Conservation (phyloP, 352 stramenopile species). For the Phytophthora gonapodyides region DNA sequence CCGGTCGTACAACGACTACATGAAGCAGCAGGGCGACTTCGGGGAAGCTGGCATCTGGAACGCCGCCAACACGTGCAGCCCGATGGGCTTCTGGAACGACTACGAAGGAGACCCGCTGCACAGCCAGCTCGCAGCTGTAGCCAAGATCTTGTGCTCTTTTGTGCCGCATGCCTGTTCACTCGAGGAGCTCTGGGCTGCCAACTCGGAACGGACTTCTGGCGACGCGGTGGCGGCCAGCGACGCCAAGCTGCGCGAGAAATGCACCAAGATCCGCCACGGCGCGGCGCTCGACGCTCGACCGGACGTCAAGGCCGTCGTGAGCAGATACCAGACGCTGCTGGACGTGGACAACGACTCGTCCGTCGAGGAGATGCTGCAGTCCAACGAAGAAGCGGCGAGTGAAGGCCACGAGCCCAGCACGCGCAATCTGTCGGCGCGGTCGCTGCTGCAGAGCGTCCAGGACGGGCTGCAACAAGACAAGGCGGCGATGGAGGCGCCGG, state of each 20-base stretch:
- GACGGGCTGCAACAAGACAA: constrained; percentile 30
- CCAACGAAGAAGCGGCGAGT: constrained; percentile 4
- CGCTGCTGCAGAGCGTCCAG: constrained; percentile 31
- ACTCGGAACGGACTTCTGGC: constrained; percentile 2
- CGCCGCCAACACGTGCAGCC: constrained; percentile 35
- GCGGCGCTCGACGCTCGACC: constrained; percentile 6
- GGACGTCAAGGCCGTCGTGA: constrained; percentile 17
- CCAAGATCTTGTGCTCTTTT: constrained; percentile 38
- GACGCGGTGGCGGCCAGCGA: not conserved
- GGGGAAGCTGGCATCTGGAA: constrained; percentile 44
- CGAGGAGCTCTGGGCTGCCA: constrained; percentile 33
- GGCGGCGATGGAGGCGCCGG: constrained; percentile 2
- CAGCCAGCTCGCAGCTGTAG: constrained; percentile 37
- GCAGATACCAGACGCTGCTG: constrained; percentile 28
- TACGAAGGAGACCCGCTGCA: constrained; percentile 42
- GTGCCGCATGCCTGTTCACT: constrained; percentile 36
- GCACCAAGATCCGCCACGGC: constrained; percentile 33
- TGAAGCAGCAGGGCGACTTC: constrained; percentile 46
- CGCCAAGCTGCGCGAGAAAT: constrained; percentile 25
- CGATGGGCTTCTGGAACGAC: constrained; percentile 46
- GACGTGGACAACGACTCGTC: constrained; percentile 18
- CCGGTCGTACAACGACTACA: constrained; percentile 49
- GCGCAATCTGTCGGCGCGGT: constrained; percentile 21
- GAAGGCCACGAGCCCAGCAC: constrained; percentile 9
- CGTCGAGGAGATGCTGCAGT: constrained; percentile 27